Conservation (phyloP, 1,139 yeast species). For the Arxiozyma bovina region DNA sequence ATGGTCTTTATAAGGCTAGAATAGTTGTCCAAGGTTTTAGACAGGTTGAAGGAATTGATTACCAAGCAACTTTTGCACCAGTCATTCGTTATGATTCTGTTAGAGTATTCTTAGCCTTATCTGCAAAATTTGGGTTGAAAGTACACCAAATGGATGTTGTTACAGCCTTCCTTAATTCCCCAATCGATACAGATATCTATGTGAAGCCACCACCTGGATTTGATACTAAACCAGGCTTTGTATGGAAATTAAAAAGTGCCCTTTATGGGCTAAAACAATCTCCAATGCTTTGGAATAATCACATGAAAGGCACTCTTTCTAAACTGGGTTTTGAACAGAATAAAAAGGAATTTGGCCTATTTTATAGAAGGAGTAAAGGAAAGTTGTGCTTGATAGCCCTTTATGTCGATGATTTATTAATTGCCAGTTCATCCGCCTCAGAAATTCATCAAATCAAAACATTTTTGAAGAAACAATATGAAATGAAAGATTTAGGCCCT, state of each 20-base stretch:
- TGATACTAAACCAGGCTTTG: conserved; percentile 3
- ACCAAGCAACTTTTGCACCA: conserved; percentile 23
- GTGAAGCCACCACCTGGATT: conserved; percentile 8
- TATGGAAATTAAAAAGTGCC: conserved; percentile 33
- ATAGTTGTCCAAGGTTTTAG: conserved; percentile 19
- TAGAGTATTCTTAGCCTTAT: conserved; percentile 13
- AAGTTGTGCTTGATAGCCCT: conserved; percentile 3
- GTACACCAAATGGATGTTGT: conserved; percentile 22
- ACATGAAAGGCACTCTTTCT: conserved; percentile 27
- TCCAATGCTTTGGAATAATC: conserved; percentile 34
- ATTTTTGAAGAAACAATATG: too few species aligned
- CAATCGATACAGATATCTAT: conserved; percentile 35
- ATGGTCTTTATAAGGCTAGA: conserved; percentile 16
- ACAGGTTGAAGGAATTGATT: conserved; percentile 21
- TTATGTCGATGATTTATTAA: conserved; percentile 8
- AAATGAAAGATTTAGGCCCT: too few species aligned
- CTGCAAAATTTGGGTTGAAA: conserved; percentile 6
- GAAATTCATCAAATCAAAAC: too few species aligned
- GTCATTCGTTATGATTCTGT: conserved; percentile 19
- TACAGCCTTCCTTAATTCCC: conserved; percentile 17
- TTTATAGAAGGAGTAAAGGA: not conserved
- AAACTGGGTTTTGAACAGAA: conserved; percentile 4
- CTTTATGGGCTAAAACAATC: conserved; percentile 36
- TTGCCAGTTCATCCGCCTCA: conserved; percentile 4
- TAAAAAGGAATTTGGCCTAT: conserved; percentile 5